These are phyloP conservation scores for Yarrowia sp. DNA, from an alignment of 805 yeast species.

Conservation along the genomic window DNA sequence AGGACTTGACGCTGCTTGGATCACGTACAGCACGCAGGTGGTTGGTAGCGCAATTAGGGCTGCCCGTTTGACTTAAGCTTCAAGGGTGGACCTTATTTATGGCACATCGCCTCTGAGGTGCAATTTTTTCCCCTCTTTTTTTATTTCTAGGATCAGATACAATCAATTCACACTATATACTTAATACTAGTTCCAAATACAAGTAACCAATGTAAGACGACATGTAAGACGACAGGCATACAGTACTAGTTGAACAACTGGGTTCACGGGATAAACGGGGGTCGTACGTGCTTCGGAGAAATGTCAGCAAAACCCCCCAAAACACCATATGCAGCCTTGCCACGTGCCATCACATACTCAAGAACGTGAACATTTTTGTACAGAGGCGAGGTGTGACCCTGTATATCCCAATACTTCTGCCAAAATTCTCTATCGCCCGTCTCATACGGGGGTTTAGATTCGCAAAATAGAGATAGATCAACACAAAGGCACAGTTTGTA, in stretches of 20 bases:
- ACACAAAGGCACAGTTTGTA: constrained; percentile 7
- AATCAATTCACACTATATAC: too few relatives aligned
- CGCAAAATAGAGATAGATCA: background rate
- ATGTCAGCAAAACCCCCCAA: background rate
- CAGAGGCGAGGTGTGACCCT: too few relatives aligned
- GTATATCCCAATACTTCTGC: too few relatives aligned
- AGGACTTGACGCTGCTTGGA: background rate
- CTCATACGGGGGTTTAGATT: background rate
- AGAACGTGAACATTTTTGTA: too few relatives aligned
- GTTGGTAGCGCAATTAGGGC: background rate
- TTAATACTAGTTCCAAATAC: too few relatives aligned
- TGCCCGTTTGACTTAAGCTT: constrained; percentile 12
- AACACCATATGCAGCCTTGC: background rate
- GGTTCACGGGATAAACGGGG: too few relatives aligned
- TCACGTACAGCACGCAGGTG: background rate
- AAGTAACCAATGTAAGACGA: too few relatives aligned
- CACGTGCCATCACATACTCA: background rate
- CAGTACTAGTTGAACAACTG: too few relatives aligned
- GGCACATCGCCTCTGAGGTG: constrained; percentile 16
- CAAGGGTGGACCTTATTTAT: constrained; percentile 2
- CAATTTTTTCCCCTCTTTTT: too few relatives aligned
- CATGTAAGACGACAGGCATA: too few relatives aligned
- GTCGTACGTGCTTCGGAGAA: too few relatives aligned
- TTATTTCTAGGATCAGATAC: too few relatives aligned
- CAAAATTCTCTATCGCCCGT: background rate